Evolutionary conservation across 2,329 filamentous ascomycete species (phyloP).

Genomic region (Penicillium decumbens): DNA sequence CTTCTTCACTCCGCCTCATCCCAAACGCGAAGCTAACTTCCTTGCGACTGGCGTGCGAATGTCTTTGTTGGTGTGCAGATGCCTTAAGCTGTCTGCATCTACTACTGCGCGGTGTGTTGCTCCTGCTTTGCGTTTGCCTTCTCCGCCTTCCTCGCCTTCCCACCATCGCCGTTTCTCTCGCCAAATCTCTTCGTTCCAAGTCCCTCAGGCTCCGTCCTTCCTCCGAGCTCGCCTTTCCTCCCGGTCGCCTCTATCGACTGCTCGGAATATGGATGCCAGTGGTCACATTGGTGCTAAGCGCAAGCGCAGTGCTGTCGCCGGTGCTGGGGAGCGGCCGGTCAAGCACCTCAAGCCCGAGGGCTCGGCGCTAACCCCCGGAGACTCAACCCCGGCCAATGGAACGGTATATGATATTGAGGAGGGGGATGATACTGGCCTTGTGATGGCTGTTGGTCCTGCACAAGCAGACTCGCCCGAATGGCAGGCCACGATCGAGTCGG

Average conservation of each 20-base stretch:
- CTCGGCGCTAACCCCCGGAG: conserved; percentile 38
- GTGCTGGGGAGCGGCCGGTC: conserved; percentile 49
- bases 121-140: conserved; percentile 1
- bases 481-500: conserved; percentile 91
- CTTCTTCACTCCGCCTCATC: conserved; percentile 16
- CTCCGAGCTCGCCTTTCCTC: conserved; percentile 7
- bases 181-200: conserved; percentile 12
- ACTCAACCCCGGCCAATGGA: conserved; percentile 42
- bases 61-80: conserved; percentile 32
- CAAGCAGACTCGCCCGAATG: conserved; percentile 72
- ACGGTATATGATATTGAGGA: conserved; percentile 45
- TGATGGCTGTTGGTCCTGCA: conserved; percentile 46
- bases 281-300: conserved; percentile 50
- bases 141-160: conserved; percentile 14
- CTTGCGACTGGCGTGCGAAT: conserved; percentile 22
- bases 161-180: conserved; percentile 8
- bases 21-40: neutral
- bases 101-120: conserved; percentile 12
- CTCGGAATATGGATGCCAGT: conserved; percentile 46
- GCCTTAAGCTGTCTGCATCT: conserved; percentile 8
- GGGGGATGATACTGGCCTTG: conserved; percentile 44
- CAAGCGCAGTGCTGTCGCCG: conserved; percentile 52
- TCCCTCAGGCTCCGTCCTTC: conserved; percentile 6
- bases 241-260: conserved; percentile 4
- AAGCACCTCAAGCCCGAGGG: conserved; percentile 53